Evolutionary conservation across 2,329 filamentous ascomycete species (phyloP).

Genomic region (Pseudocercospora eumusae): DNA sequence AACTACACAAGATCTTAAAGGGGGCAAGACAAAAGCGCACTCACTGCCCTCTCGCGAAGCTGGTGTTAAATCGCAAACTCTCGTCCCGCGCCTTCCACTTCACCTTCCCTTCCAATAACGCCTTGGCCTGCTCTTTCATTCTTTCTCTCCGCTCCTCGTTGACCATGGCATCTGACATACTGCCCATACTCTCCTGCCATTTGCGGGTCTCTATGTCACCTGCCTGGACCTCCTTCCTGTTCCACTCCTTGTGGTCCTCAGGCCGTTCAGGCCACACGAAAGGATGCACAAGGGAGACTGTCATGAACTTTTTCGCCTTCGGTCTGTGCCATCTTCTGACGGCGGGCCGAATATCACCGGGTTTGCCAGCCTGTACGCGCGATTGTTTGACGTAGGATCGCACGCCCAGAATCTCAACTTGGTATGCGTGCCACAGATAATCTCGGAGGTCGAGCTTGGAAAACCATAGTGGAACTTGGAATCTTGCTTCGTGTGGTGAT

Average conservation of each 20-base stretch:
- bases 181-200: slow-evolving; percentile 41
- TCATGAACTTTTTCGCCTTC: slow-evolving; percentile 84
- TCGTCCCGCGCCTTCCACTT: slow-evolving; percentile 52
- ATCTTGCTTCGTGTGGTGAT: slow-evolving; percentile 79
- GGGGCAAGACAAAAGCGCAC: background rate
- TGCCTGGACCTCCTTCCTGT: slow-evolving; percentile 31
- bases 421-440: slow-evolving; percentile 87
- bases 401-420: slow-evolving; percentile 69
- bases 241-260: slow-evolving; percentile 56
- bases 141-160: slow-evolving; percentile 46
- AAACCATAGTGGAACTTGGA: slow-evolving; percentile 86
- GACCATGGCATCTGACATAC: slow-evolving; percentile 41
- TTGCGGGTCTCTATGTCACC: slow-evolving; percentile 44
- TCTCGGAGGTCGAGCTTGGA: slow-evolving; percentile 96
- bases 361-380: slow-evolving; percentile 58
- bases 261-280: slow-evolving; percentile 84
- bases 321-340: slow-evolving; percentile 66
- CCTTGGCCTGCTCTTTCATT: slow-evolving; percentile 62
- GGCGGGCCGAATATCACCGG: slow-evolving; percentile 28
- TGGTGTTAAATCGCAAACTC: background rate
- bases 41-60: slow-evolving; percentile 11
- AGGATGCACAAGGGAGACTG: slow-evolving; percentile 79
- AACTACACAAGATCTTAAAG: background rate
- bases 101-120: slow-evolving; percentile 61
- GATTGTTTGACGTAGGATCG: slow-evolving; percentile 78